Evolutionary conservation across 1,284 basidiomycete species (phyloP).

Genomic region (Neotropicomus parvogracilis): DNA sequence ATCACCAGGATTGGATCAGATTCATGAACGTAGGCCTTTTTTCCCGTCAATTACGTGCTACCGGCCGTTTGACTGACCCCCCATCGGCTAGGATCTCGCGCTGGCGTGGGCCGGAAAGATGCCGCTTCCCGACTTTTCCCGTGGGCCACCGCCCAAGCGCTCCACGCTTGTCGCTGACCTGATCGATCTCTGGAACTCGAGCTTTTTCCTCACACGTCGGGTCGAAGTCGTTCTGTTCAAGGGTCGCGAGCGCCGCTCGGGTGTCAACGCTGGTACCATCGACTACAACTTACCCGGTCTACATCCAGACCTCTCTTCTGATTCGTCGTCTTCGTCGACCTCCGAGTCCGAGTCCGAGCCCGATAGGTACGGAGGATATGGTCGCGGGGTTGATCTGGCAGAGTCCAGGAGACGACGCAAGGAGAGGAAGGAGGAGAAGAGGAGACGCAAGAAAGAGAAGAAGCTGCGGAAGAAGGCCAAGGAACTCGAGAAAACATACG

Average conservation of each 20-base stretch:
- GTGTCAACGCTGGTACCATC: constrained; percentile 48
- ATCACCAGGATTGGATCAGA: constrained; percentile 71
- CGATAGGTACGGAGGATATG: constrained; percentile 38
- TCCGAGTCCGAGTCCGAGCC: constrained; percentile 43
- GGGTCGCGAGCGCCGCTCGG: constrained; percentile 70
- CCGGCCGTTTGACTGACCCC: constrained; percentile 4
- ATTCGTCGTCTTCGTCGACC: constrained; percentile 37
- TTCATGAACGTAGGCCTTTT: constrained; percentile 58
- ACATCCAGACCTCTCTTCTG: constrained; percentile 39
- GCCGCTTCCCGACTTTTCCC: constrained; percentile 51
- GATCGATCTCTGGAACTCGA: constrained; percentile 71
- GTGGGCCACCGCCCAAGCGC: constrained; percentile 50
- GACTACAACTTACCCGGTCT: constrained; percentile 53
- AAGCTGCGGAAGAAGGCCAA: constrained; percentile 55
- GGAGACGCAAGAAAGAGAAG: constrained; percentile 58
- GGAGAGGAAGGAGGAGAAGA: constrained; percentile 56
- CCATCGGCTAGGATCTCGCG: constrained; percentile 59
- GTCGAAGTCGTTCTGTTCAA: constrained; percentile 73
- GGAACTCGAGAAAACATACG: constrained; percentile 57
- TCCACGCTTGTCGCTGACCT: constrained; percentile 62
- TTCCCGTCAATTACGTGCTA: not conserved
- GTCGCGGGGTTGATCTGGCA: constrained; percentile 38
- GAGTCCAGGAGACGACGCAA: constrained; percentile 48
- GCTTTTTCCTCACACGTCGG: constrained; percentile 67
- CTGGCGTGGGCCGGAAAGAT: constrained; percentile 71